phyloP scores from a whole-genome alignment of 2,329 filamentous ascomycete genomes.

The Fusarium concolor region DNA sequence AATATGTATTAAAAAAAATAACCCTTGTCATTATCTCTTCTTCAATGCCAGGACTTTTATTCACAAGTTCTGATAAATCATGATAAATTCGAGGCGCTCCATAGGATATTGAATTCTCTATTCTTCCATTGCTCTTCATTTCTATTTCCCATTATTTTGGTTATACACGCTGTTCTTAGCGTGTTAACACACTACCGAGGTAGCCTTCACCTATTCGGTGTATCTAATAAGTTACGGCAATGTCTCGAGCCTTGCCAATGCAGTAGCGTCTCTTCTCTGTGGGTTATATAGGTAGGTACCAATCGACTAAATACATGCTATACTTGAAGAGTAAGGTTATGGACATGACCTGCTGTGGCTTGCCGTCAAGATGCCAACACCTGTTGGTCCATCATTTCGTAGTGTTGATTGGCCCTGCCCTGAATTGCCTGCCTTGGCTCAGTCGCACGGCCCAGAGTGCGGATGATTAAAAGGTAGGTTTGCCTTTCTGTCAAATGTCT shows the following conservation, averaged over 20 bases:
- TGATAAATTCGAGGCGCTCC: neutral
- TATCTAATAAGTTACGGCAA: neutral
- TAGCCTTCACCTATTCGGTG: neutral
- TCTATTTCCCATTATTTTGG: neutral
- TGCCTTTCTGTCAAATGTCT: neutral
- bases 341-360: neutral
- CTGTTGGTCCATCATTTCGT: neutral
- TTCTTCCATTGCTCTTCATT: neutral
- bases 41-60: too few relatives aligned
- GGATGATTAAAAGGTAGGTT: neutral
- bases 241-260: neutral
- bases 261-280: neutral
- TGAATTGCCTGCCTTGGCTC: neutral
- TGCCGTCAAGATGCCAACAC: neutral
- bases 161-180: neutral
- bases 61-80: too few relatives aligned
- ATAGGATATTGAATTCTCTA: neutral
- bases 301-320: too few relatives aligned
- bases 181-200: too few relatives aligned
- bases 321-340: neutral
- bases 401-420: neutral
- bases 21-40: too few relatives aligned
- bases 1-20: too few relatives aligned
- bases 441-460: neutral
- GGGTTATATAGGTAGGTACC: too few relatives aligned